Conservation (phyloP, 176 grass and related monocot species). For the Urochloa ruziziensis region DNA sequence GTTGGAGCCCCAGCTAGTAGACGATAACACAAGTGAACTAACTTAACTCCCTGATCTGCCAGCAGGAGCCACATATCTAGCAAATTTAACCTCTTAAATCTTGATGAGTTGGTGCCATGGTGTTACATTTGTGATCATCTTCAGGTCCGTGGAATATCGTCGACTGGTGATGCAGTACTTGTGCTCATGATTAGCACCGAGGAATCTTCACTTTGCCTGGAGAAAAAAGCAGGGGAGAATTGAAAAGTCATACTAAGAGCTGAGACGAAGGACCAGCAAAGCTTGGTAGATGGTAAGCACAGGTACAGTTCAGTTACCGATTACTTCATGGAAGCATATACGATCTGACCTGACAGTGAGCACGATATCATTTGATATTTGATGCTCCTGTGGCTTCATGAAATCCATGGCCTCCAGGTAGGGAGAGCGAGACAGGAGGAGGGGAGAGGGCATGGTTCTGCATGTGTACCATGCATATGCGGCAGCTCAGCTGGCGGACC, state of each 20-base stretch:
- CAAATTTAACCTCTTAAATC: not conserved
- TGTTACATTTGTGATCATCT: not conserved
- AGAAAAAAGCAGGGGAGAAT: not conserved
- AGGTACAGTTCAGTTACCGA: slow-evolving; percentile 19
- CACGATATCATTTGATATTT: not conserved
- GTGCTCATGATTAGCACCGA: not conserved
- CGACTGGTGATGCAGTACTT: not conserved
- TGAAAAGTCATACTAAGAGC: slow-evolving; percentile 5
- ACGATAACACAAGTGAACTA: too few species aligned
- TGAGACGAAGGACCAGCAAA: not conserved
- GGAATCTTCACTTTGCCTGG: slow-evolving; percentile 2
- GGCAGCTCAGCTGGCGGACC: not conserved
- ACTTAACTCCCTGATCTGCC: not conserved
- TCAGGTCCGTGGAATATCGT: not conserved
- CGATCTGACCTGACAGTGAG: not conserved
- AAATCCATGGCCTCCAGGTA: not conserved
- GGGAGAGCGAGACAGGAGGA: not conserved
- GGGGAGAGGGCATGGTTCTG: not conserved
- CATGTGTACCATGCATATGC: not conserved
- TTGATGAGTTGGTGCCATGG: not conserved
- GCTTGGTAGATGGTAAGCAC: not conserved
- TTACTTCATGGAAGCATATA: slow-evolving; percentile 18
- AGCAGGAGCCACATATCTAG: not conserved
- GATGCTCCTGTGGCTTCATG: not conserved
- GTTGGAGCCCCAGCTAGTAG: not conserved